Evolutionary conservation across 1,139 yeast genomes (phyloP).

Genomic region (Casaregolazyma suthepensis): DNA sequence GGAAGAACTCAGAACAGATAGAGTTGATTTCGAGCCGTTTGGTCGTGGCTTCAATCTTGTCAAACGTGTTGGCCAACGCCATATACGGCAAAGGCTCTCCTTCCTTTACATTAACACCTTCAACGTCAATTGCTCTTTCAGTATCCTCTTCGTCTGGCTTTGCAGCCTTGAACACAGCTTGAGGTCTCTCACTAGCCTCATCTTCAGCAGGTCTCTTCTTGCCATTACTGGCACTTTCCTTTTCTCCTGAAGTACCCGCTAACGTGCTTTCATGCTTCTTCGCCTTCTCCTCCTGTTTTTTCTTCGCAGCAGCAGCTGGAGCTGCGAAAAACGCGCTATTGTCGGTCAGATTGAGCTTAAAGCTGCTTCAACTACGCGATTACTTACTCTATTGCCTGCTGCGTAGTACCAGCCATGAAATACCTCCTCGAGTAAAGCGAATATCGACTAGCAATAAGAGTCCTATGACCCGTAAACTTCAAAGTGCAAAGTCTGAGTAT

Average conservation of each 20-base stretch:
- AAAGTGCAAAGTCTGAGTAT: neutral
- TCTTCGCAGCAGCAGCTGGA: slow-evolving; percentile 2
- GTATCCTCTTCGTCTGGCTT: slow-evolving; percentile 2
- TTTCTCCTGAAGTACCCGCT: neutral
- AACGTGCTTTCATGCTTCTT: neutral
- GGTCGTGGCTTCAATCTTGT: slow-evolving; percentile 68
- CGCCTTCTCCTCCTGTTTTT: neutral
- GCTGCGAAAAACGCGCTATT: slow-evolving; percentile 7
- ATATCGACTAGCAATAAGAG: neutral
- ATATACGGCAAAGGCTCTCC: slow-evolving; percentile 51
- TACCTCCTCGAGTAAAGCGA: neutral
- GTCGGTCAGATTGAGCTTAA: neutral
- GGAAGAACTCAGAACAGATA: slow-evolving; percentile 63
- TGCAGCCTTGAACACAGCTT: neutral
- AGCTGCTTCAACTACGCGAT: neutral
- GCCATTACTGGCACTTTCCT: neutral
- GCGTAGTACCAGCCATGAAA: slow-evolving; percentile 10
- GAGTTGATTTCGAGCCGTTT: slow-evolving; percentile 77
- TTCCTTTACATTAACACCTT: slow-evolving; percentile 5
- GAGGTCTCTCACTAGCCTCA: neutral
- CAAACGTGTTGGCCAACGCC: slow-evolving; percentile 62
- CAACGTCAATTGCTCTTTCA: neutral
- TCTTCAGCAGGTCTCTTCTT: neutral
- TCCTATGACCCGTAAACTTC: slow-evolving; percentile 3
- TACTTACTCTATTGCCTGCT: slow-evolving; percentile 10